These are phyloP conservation scores for Cyamopsis tetragonoloba DNA, from an alignment of 306 rosid genomes.

Conservation along the genomic window DNA sequence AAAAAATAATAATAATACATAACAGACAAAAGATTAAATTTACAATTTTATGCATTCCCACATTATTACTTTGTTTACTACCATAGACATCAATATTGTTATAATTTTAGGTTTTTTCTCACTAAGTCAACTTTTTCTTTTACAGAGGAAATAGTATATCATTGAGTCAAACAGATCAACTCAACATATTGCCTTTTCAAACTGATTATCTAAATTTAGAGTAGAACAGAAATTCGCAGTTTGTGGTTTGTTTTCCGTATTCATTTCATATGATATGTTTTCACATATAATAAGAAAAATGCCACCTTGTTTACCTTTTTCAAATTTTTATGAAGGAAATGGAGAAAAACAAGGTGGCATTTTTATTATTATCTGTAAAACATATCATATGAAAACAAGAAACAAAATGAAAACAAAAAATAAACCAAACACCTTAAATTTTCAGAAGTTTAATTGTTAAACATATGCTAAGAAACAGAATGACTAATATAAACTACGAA, in stretches of 20 bases:
- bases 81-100: neutral
- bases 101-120: neutral
- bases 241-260: neutral
- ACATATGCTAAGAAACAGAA: neutral
- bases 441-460: neutral
- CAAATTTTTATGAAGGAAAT: neutral
- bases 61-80: neutral
- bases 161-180: neutral
- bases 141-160: neutral
- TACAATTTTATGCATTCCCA: neutral
- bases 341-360: neutral
- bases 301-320: neutral
- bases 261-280: neutral
- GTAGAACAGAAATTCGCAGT: neutral
- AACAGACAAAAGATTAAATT: neutral
- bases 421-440: neutral
- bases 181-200: too few species aligned
- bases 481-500: neutral
- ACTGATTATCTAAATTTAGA: neutral
- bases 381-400: neutral
- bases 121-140: neutral
- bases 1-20: neutral
- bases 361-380: neutral
- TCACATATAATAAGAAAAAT: neutral
- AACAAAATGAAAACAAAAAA: neutral